These are phyloP conservation scores for Xylaria sp. DNA, from an alignment of 2,329 filamentous ascomycete species.

Conservation along the genomic window DNA sequence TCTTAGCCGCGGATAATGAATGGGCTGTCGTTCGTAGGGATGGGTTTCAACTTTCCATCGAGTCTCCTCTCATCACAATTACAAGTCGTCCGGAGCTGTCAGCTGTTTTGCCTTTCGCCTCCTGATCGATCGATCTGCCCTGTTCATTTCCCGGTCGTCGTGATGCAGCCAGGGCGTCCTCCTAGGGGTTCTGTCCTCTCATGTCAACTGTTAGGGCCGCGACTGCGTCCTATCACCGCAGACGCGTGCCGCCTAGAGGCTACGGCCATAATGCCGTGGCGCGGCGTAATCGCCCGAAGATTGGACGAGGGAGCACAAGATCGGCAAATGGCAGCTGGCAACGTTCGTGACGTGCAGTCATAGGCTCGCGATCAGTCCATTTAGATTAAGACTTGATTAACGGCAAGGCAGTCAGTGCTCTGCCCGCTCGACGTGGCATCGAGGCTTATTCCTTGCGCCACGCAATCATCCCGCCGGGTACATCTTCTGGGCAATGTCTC, in stretches of 20 bases:
- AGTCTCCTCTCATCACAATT: slow-evolving; percentile 2
- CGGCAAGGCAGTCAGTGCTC: slow-evolving; percentile 10
- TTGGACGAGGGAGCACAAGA: slow-evolving; percentile 18
- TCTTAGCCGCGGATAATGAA: background rate
- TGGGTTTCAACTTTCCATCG: background rate
- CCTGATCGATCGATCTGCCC: background rate
- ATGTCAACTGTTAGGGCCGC: background rate
- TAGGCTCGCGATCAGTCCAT: slow-evolving; percentile 22
- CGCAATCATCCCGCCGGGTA: background rate
- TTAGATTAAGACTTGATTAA: slow-evolving; percentile 9
- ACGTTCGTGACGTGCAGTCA: slow-evolving; percentile 22
- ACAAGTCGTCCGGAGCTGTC: background rate
- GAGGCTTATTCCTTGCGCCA: slow-evolving; percentile 1
- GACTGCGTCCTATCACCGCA: background rate
- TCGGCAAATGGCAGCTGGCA: slow-evolving; percentile 22
- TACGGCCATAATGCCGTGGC: slow-evolving; percentile 10
- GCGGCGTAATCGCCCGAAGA: slow-evolving; percentile 11
- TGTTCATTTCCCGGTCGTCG: background rate
- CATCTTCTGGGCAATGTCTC: background rate
- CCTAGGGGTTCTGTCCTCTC: background rate
- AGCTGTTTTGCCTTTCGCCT: background rate
- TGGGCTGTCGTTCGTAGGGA: background rate
- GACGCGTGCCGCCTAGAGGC: slow-evolving; percentile 2
- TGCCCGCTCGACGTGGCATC: slow-evolving; percentile 3
- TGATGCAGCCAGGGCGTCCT: background rate